These are phyloP conservation scores for Kodamaea restingae DNA, from an alignment of 805 yeast species.

Conservation along the genomic window DNA sequence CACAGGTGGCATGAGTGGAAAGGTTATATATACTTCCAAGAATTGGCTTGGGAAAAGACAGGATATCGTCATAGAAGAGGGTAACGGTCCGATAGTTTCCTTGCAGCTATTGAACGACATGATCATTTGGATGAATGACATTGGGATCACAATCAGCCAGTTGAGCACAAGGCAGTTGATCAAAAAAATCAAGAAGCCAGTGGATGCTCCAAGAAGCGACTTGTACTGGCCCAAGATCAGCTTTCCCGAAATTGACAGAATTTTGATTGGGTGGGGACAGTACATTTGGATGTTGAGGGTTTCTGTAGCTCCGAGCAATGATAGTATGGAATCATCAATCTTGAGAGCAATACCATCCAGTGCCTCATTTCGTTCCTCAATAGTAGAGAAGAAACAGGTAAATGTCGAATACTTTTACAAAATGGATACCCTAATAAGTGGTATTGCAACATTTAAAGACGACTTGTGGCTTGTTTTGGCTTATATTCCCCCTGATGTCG, in stretches of 20 bases:
- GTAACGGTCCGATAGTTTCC: slow-evolving; percentile 67
- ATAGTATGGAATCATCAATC: not conserved
- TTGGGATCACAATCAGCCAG: slow-evolving; percentile 70
- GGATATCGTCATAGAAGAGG: slow-evolving; percentile 60
- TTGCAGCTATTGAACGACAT: slow-evolving; percentile 61
- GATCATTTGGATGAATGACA: slow-evolving; percentile 78
- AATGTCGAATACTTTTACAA: slow-evolving; percentile 47
- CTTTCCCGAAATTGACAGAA: slow-evolving; percentile 58
- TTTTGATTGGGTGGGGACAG: slow-evolving; percentile 80
- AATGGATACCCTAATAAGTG: slow-evolving; percentile 59
- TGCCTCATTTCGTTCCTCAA: slow-evolving; percentile 43
- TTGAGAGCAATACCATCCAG: slow-evolving; percentile 45
- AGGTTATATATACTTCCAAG: slow-evolving; percentile 65
- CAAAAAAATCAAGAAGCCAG: slow-evolving; percentile 53
- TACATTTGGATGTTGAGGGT: slow-evolving; percentile 68
- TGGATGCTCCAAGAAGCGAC: slow-evolving; percentile 61
- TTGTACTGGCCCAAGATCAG: slow-evolving; percentile 78
- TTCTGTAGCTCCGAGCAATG: slow-evolving; percentile 11
- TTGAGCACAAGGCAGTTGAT: slow-evolving; percentile 47
- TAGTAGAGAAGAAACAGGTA: slow-evolving; percentile 36
- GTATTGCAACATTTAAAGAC: slow-evolving; percentile 71
- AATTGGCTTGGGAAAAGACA: slow-evolving; percentile 85
- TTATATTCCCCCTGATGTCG: slow-evolving; percentile 38
- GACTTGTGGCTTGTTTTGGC: slow-evolving; percentile 63
- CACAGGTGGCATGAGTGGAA: slow-evolving; percentile 89